Evolutionary conservation across 345 rosid species (phyloP), one percentile per base, ranked within the genome.

Genomic region (Lepidium aucheri): DNA sequence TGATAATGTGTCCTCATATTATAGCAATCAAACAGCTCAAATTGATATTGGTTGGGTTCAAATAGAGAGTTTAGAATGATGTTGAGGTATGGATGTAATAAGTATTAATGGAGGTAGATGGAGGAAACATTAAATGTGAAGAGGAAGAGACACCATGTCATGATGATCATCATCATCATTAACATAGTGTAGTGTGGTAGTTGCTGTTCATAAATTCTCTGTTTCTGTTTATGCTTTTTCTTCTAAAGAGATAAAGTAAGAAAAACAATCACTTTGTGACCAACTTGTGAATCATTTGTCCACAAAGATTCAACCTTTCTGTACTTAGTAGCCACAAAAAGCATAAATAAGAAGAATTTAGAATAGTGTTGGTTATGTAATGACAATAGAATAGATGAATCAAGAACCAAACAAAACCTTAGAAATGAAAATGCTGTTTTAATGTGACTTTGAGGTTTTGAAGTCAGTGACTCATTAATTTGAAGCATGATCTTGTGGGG

Each of bases 41-140:
- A 56, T 56, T 22, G 70, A 30, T 35, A 22, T 33, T 55, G 43
- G 51, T 39, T 70, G 35, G 43, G 51, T 45, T 54, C n/a, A 4
- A 54, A 49, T 43, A 3, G 49, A 58, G 4, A 61, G 28, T 50
- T 53, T 20, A 65, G 67, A 34, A 35, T 59, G 42, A 52, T 66
- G 57, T 59, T 44, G 76, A 65, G 56, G 67, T 73, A 36, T 67
- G 77, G 68, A 67, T 74, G 63, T 18, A 39, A 44, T 18, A 39
- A 44, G 59, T 53, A 67, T 35, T 53, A 53, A 74, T 60, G 77
- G 63, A 45, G 73, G 68, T 74, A 40, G 77, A 67, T 74, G 69
- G 56, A 44, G 14, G 35, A 45, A 45, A 59, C 73, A 67, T 67
- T 74, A 52, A 74, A 67, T 74, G 44, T 0, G 2, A 60, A 44